A percentile compares a stretch with the other conserved stretches of the same genome.
Evolutionary conservation across 2,329 filamentous ascomycete genomes (phyloP).

Genomic region (Calonectria pteridis): DNA sequence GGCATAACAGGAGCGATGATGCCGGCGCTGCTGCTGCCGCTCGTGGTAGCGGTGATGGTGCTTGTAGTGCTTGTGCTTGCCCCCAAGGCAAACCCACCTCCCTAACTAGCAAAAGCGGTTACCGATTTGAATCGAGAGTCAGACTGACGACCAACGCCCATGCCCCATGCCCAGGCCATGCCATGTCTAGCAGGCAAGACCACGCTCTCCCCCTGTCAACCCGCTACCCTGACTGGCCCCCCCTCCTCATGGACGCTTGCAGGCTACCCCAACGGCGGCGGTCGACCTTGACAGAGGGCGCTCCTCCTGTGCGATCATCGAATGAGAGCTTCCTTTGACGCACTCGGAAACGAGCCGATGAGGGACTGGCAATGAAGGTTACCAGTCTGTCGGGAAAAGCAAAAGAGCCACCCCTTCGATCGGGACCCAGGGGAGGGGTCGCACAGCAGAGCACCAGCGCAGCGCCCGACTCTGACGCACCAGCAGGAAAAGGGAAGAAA

Average conservation of each 20-base stretch:
- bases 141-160: background rate
- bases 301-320: slow-evolving; percentile 10
- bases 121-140: slow-evolving; percentile 15
- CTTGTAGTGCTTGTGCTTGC: background rate
- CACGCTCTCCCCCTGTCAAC: slow-evolving; percentile 18
- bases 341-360: slow-evolving; percentile 32
- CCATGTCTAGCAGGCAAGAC: slow-evolving; percentile 5
- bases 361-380: slow-evolving; percentile 31
- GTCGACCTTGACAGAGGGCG: slow-evolving; percentile 19
- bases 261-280: slow-evolving; percentile 10
- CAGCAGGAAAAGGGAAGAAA: background rate
- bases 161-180: background rate
- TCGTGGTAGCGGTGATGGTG: no score
- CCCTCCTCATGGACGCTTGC: slow-evolving; percentile 6
- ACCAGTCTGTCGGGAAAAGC: slow-evolving; percentile 43
- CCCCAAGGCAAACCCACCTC: background rate
- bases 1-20: background rate
- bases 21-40: background rate
- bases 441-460: background rate
- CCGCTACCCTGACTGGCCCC: slow-evolving; percentile 17
- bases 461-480: background rate
- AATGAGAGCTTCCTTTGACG: slow-evolving; percentile 24
- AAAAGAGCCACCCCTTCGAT: slow-evolving; percentile 31
- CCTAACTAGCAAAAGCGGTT: slow-evolving; percentile 4
- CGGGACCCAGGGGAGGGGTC: slow-evolving; percentile 24